These are phyloP conservation scores for Fomitiporia mediterranea DNA, from an alignment of 1,284 basidiomycete genomes.

Conservation along the genomic window DNA sequence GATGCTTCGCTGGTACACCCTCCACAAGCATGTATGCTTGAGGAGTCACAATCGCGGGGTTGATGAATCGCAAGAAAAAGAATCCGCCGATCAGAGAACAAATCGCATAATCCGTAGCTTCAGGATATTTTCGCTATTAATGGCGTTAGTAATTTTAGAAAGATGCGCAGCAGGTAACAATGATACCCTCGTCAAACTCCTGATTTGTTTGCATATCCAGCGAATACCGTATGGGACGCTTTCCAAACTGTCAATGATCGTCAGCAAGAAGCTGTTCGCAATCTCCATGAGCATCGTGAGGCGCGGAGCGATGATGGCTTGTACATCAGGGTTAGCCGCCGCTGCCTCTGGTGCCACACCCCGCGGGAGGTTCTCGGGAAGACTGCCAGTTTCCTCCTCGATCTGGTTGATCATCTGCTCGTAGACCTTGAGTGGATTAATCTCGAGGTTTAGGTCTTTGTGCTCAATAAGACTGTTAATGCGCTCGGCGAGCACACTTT, in stretches of 20 bases:
- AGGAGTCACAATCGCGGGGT: constrained; percentile 99
- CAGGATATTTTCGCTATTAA: constrained; percentile 90
- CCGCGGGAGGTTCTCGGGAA: constrained; percentile 86
- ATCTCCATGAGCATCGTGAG: constrained; percentile 99
- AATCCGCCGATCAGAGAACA: constrained; percentile 99
- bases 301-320: constrained; percentile 94
- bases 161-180: constrained; percentile 10
- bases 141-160: constrained; percentile 12
- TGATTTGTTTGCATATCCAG: constrained; percentile 99
- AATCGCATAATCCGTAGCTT: constrained; percentile 95
- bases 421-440: constrained; percentile 98
- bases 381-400: constrained; percentile 89
- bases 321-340: constrained; percentile 88
- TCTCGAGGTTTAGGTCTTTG: constrained; percentile 97
- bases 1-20: constrained; percentile 95
- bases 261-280: constrained; percentile 92
- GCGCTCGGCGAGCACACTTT: constrained; percentile 92
- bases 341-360: constrained; percentile 94
- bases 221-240: constrained; percentile 97
- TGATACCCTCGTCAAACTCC: constrained; percentile 86
- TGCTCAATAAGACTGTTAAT: constrained; percentile 99
- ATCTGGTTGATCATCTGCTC: constrained; percentile 99
- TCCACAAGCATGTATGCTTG: constrained; percentile 99
- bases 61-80: constrained; percentile 99
- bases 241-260: constrained; percentile 98